Evolutionary conservation across 768 basidiomycete genomes (phyloP), one percentile per base, ranked within the genome.

Genomic region (Kwoniella sp.): DNA sequence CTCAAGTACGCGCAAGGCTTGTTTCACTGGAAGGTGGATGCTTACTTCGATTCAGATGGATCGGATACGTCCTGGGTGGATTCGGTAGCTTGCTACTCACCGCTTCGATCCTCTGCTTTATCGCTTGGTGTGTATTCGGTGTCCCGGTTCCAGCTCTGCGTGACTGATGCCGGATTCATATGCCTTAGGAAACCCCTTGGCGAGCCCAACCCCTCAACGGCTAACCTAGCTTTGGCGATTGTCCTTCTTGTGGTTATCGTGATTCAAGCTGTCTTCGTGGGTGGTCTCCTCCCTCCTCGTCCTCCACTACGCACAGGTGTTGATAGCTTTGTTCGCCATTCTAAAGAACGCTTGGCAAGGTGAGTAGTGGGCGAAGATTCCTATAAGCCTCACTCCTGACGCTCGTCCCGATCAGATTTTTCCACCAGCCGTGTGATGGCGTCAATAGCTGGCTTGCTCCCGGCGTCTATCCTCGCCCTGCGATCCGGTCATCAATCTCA

Each of bases 221-320:
- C 82, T 12, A 83, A 84, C 60, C 76, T 85, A 22, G 84, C 82
- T 7, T 76, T 84, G 5, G 83, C 82, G 1, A 71, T 84, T 28
- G 78, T 84, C 11, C 76, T 85, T 7, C 76, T 82, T 43, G 51
- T 79, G 47, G 76, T 77, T 36, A 60, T 76, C 15, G 40, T 57
- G 26, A 40, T 72, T 7, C 63, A 65, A 40, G 59, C 62, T 2
- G 34, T 52, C 54, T 70, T 73, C 46, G 66, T 68, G 37, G 39
- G 63, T 58, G 6, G 2, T 1, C 23, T 27, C 9, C 3, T 38
- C 5, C 9, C 9, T 8, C 17, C 8, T 20, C 19, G 23, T 15
- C 19, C 5, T 36, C 34, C 7, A 36, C 6, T 36, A 36, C 15
- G 19, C 5, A 15, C 34, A 15, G 34, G 19, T 36, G 5, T 36